These are phyloP conservation scores for Quercus alba DNA, from an alignment of 306 rosid species.

Conservation along the genomic window DNA sequence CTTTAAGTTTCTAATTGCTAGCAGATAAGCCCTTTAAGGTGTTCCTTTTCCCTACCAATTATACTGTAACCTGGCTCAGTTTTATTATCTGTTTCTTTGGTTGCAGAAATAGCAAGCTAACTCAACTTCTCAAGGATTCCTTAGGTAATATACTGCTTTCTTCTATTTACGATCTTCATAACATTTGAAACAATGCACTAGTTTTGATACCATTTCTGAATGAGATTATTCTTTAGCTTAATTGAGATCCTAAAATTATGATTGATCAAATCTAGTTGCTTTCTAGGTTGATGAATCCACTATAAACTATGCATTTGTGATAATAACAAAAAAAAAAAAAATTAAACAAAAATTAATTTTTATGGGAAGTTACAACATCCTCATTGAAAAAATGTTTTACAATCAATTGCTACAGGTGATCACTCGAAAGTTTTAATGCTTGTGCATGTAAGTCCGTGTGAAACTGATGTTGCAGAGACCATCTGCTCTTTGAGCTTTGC, in stretches of 20 bases:
- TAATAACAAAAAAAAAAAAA: no score
- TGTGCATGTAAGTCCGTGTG: constrained; percentile 82
- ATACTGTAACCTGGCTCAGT: constrained; percentile 23
- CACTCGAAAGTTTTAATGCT: constrained; percentile 93
- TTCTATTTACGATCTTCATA: constrained; percentile 7
- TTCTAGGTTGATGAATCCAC: neutral
- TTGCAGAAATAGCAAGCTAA: constrained; percentile 98
- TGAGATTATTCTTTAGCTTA: neutral
- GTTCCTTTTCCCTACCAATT: constrained; percentile 27
- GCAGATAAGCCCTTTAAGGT: constrained; percentile 1
- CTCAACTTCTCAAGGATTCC: constrained; percentile 92
- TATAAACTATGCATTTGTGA: constrained; percentile 16
- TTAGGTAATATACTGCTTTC: constrained; percentile 50
- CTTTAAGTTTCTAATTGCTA: neutral
- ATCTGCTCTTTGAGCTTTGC: constrained; percentile 86
- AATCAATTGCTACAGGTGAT: constrained; percentile 51
- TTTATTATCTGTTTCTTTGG: constrained; percentile 16
- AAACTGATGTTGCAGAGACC: constrained; percentile 80
- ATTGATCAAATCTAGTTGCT: constrained; percentile 1
- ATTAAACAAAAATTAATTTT: neutral
- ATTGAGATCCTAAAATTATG: neutral
- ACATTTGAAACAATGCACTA: neutral
- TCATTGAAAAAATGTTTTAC: constrained; percentile 4
- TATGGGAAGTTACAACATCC: neutral
- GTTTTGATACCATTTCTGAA: neutral